These are phyloP conservation scores for Calocybe cyanea DNA, from an alignment of 768 basidiomycete species.

Conservation along the genomic window DNA sequence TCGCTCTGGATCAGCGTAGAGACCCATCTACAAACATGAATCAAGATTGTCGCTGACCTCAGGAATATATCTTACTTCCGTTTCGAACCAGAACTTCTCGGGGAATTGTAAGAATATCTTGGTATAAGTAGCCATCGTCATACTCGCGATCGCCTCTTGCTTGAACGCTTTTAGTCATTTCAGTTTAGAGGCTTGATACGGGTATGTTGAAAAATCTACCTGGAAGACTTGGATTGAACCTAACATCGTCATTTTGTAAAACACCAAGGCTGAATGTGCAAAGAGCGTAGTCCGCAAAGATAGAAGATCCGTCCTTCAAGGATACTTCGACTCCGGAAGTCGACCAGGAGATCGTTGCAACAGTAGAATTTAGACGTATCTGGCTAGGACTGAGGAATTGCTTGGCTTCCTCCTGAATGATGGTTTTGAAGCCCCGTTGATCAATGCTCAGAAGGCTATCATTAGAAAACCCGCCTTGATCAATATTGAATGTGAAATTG, in stretches of 20 bases:
- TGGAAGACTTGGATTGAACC: constrained; percentile 52
- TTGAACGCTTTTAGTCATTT: constrained; percentile 37
- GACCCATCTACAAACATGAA: constrained; percentile 45
- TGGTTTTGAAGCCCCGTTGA: constrained; percentile 56
- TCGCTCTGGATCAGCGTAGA: constrained; percentile 55
- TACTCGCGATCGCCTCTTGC: constrained; percentile 56
- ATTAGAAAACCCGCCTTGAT: constrained; percentile 55
- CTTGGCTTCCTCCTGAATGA: constrained; percentile 54
- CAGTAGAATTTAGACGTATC: constrained; percentile 45
- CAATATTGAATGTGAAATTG: constrained; percentile 54
- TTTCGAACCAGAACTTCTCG: constrained; percentile 52
- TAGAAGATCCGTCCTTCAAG: constrained; percentile 35
- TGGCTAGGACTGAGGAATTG: constrained; percentile 48
- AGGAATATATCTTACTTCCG: constrained; percentile 25
- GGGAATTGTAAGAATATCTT: constrained; percentile 68
- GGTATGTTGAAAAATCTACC: constrained; percentile 20
- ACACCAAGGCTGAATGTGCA: constrained; percentile 72
- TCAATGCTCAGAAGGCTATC: constrained; percentile 53
- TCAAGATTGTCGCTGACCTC: background rate
- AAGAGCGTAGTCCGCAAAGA: constrained; percentile 55
- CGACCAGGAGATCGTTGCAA: constrained; percentile 44
- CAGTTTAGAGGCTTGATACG: too few species aligned
- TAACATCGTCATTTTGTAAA: constrained; percentile 58
- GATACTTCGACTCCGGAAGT: constrained; percentile 42
- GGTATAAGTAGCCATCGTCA: constrained; percentile 64